Percentiles rank a stretch among this genome's conserved stretches.
Conservation (phyloP, 495 filamentous ascomycete genomes). For the Penicillium tannophilum region DNA sequence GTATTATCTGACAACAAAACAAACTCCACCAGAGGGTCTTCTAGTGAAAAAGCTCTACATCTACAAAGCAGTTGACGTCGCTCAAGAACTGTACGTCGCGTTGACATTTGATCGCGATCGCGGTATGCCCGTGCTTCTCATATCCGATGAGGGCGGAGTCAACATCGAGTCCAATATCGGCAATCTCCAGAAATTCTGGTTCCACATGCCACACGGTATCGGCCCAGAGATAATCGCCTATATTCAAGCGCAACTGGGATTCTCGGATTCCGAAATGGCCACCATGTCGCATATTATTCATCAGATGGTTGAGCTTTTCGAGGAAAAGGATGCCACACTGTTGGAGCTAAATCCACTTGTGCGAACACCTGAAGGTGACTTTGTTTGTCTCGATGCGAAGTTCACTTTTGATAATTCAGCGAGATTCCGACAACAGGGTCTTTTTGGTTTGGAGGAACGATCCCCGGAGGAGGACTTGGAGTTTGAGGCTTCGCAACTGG, state of each 20-base stretch:
- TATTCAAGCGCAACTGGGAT: conserved; percentile 28
- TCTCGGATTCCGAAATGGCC: conserved; percentile 28
- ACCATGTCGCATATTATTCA: conserved; percentile 25
- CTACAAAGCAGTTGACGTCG: conserved; percentile 29
- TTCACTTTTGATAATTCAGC: conserved; percentile 35
- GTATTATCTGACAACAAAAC: conserved; percentile 32
- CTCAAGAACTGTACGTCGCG: conserved; percentile 37
- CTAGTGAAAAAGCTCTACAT: conserved; percentile 39
- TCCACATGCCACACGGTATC: conserved; percentile 27
- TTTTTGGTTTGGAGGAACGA: conserved; percentile 29
- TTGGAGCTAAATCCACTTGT: conserved; percentile 40
- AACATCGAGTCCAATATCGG: conserved; percentile 36
- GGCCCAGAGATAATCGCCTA: conserved; percentile 24
- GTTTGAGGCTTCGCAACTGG: conserved; percentile 24
- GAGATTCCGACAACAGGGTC: conserved; percentile 24
- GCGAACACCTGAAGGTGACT: conserved; percentile 24
- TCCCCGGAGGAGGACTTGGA: conserved; percentile 22
- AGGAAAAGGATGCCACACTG: conserved; percentile 36
- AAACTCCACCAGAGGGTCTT: conserved; percentile 33
- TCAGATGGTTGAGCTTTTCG: conserved; percentile 32
- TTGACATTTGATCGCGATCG: conserved; percentile 38
- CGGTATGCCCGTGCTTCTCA: conserved; percentile 28
- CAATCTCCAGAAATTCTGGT: conserved; percentile 30
- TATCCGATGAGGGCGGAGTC: conserved; percentile 33
- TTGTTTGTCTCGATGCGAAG: conserved; percentile 36